Evolutionary conservation across 352 stramenopile genomes (phyloP).

Genomic region (Phytopythium vexans): DNA sequence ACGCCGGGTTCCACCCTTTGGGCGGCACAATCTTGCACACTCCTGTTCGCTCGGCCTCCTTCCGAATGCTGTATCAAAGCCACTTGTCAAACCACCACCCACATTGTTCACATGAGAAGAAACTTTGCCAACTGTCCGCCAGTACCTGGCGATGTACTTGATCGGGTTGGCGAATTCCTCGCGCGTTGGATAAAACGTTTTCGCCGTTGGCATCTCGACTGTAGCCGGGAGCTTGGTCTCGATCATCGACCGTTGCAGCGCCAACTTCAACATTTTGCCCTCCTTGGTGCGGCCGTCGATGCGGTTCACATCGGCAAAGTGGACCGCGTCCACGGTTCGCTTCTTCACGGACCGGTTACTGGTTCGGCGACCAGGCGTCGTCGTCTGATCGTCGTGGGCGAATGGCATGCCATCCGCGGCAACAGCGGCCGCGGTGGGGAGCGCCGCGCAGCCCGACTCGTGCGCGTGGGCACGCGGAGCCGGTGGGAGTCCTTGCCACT

Average conservation of each 20-base stretch:
- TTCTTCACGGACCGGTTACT: slow-evolving; percentile 19
- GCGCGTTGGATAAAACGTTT: slow-evolving; percentile 76
- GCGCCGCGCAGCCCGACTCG: no score
- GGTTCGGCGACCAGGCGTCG: not conserved
- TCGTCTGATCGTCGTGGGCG: no score
- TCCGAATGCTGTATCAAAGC: slow-evolving; percentile 44
- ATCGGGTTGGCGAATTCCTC: slow-evolving; percentile 88
- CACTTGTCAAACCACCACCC: not conserved
- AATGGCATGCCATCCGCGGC: no score
- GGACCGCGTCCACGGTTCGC: slow-evolving; percentile 23
- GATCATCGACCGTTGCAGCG: slow-evolving; percentile 42
- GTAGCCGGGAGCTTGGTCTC: slow-evolving; percentile 43
- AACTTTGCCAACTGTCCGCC: not conserved
- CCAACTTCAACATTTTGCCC: slow-evolving; percentile 66
- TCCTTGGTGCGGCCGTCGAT: slow-evolving; percentile 20
- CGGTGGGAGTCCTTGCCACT: no score
- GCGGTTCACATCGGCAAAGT: slow-evolving; percentile 19
- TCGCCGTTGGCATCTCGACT: slow-evolving; percentile 27
- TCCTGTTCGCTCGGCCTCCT: slow-evolving; percentile 63
- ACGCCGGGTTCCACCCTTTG: slow-evolving; percentile 87
- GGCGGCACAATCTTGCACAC: slow-evolving; percentile 99
- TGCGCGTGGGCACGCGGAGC: no score
- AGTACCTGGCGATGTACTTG: slow-evolving; percentile 82
- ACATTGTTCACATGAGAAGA: not conserved
- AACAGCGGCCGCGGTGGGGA: no score